These are phyloP conservation scores for Lactarius tabidus DNA, from an alignment of 768 basidiomycete species.

Conservation along the genomic window DNA sequence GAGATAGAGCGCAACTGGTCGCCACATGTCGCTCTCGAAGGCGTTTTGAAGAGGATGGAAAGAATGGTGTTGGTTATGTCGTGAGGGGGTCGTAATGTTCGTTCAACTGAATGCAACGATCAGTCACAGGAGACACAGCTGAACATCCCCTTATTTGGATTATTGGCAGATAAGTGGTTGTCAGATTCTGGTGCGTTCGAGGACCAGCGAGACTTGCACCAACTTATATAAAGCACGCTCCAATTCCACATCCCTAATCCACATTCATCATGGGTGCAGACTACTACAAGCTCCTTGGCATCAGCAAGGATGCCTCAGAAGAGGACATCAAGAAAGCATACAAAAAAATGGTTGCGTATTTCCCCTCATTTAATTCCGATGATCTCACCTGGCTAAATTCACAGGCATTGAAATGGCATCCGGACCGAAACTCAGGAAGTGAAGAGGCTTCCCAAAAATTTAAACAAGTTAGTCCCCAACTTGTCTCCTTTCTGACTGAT, in stretches of 20 bases:
- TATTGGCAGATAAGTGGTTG: not conserved
- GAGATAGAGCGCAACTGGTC: not conserved
- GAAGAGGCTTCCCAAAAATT: conserved; percentile 87
- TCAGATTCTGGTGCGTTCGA: conserved; percentile 21
- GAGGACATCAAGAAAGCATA: conserved; percentile 92
- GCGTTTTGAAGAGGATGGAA: not conserved
- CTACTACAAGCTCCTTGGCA: conserved; percentile 83
- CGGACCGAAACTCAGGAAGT: conserved; percentile 82
- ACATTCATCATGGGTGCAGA: conserved; percentile 63
- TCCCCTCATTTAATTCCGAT: not conserved
- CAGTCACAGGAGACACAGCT: no score
- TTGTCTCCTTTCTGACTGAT: not conserved
- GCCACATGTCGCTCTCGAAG: conserved; percentile 2
- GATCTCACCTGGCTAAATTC: not conserved
- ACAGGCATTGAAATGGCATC: conserved; percentile 91
- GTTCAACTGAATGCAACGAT: not conserved
- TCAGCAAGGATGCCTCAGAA: conserved; percentile 67
- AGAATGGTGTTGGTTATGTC: conserved; percentile 1
- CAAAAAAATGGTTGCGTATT: conserved; percentile 75
- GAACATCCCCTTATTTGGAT: not conserved
- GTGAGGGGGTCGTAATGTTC: conserved; percentile 4
- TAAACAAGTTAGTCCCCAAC: conserved; percentile 61
- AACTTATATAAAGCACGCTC: not conserved
- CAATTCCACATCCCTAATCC: not conserved
- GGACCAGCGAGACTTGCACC: not conserved